Conservation (phyloP, 352 stramenopile species). For the Pythium insidiosum region DNA sequence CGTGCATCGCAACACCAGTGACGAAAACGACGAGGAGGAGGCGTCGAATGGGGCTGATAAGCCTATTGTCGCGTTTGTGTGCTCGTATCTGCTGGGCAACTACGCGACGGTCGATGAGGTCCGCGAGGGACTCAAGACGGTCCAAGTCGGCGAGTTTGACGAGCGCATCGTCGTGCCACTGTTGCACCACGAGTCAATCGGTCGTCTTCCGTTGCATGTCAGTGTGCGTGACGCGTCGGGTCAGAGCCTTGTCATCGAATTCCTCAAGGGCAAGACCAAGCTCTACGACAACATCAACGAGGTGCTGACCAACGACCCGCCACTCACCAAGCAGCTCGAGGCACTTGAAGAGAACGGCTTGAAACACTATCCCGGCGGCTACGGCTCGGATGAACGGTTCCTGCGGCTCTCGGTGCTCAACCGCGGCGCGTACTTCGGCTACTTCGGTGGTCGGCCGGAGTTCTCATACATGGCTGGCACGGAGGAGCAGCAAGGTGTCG, state of each 20-base stretch:
- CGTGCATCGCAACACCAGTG: too few relatives aligned
- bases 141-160: conserved; percentile 51
- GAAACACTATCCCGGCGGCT: conserved; percentile 33
- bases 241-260: conserved; percentile 63
- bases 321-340: conserved; percentile 34
- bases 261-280: conserved; percentile 39
- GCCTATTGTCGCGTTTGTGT: conserved; percentile 54
- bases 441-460: conserved; percentile 15
- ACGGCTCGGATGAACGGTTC: conserved; percentile 46
- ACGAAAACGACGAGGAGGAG: conserved; percentile 8
- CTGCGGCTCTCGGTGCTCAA: conserved; percentile 64
- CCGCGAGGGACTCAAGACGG: conserved; percentile 24
- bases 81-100: conserved; percentile 67
- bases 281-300: conserved; percentile 57
- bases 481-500: conserved; percentile 42
- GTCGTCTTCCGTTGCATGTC: conserved; percentile 42
- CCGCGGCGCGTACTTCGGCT: conserved; percentile 23
- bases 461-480: conserved; percentile 46
- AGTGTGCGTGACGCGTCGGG: conserved; percentile 54
- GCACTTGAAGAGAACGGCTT: conserved; percentile 22
- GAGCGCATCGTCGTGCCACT: conserved; percentile 20
- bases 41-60: conserved; percentile 1
- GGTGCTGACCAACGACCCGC: conserved; percentile 67
- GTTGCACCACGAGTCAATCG: conserved; percentile 13
- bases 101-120: conserved; percentile 57